Base-by-base conservation (phyloP, 2,329 filamentous ascomycete species). In the Dendryphion nanum region DNA sequence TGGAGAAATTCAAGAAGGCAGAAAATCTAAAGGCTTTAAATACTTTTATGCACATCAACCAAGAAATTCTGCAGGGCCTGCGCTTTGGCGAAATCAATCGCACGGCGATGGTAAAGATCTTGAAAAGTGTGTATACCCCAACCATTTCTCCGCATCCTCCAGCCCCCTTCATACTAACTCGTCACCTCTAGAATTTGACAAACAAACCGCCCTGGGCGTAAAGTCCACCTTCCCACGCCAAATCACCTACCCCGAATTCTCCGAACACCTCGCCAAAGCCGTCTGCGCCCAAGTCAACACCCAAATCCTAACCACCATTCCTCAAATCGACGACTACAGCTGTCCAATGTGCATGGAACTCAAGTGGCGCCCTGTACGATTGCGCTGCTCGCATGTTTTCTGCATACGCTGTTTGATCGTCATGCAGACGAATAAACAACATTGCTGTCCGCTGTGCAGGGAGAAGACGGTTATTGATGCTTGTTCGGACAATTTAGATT, bases 61-160 rank as follows among this genome's bases (percentile, higher is more conserved):
- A 79, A 17, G 76, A 79, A 36, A 75, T 95, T n/a, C 73, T 94
- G n/a, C 83, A 83, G 44, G 85, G 85, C 35, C 74, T 95, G 47
- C 82, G 83, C 42, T 95, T 94, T 51, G 86, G 90, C 55, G 88
- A 93, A 58, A 82, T 94, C 48, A 94, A 95, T 55, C 79, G 80
- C 48, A 77, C 77, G 19, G 89, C 89, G 1, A 80, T 93, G 53
- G 72, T 72, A 21, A 95, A 95, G 64, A 95, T 95, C 35, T 68
- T 95, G 37, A 95, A 95, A 64, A 95, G 83, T 85, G 61, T 45
- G 77, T 64, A 17, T 6, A 10, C 30, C 33, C n/a, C 18, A 42
- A 6, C 18, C 18, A 10, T 8, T 18, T 16, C 14, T 33, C 24
- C 17, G 4, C 26, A 7, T 15, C 8, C 10, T 14, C 32, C 14